Percentiles rank a stretch among this genome's conserved stretches.
Evolutionary conservation across 331 rosid genomes (phyloP).

Genomic region (Telfairia occidentalis): DNA sequence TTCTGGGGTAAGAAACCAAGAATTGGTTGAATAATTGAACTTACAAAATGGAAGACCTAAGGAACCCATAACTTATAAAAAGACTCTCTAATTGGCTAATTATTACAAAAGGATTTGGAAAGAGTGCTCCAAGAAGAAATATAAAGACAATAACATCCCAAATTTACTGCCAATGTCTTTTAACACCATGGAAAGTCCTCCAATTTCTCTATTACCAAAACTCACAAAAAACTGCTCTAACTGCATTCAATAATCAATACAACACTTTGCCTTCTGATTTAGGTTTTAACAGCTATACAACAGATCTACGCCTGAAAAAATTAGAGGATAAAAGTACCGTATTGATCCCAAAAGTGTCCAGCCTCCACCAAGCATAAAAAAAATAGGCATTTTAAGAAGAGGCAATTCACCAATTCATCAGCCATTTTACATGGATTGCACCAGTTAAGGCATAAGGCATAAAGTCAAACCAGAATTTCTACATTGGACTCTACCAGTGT

Average conservation of each 20-base stretch:
- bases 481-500: not conserved
- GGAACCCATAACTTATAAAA: not conserved
- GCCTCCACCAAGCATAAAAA: not conserved
- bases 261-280: not conserved
- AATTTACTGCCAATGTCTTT: not conserved
- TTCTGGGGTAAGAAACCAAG: not conserved
- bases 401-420: not conserved
- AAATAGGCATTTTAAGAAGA: not conserved
- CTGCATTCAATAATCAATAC: not conserved
- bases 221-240: not conserved
- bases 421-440: not conserved
- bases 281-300: not conserved
- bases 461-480: not conserved
- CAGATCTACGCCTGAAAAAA: not conserved
- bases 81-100: not conserved
- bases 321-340: not conserved
- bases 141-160: not conserved
- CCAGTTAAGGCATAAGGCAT: not conserved
- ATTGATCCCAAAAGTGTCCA: not conserved
- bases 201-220: not conserved
- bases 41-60: not conserved
- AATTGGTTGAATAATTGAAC: not conserved
- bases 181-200: not conserved
- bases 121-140: not conserved
- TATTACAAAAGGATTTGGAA: not conserved